Percentiles rank a stretch among this genome's conserved stretches.
Evolutionary conservation across 2,329 filamentous ascomycete genomes (phyloP).

Genomic region (Stenocarpella maydis): DNA sequence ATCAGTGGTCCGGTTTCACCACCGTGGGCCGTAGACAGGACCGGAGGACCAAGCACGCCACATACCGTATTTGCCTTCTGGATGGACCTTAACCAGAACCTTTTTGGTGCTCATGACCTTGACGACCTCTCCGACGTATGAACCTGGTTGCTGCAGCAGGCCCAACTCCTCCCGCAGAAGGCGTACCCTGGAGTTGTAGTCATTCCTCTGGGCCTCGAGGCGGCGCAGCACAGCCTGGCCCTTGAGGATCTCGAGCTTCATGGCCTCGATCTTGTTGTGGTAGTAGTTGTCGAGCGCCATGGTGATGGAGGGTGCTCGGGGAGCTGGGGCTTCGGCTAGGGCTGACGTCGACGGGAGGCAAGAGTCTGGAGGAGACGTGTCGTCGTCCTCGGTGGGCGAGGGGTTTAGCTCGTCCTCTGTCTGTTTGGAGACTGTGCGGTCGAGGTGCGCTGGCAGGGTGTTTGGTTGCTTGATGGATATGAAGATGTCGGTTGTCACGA

Average conservation of each 20-base stretch:
- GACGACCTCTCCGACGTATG: constrained; percentile 98
- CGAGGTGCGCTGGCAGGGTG: neutral
- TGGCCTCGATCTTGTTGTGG: constrained; percentile 99
- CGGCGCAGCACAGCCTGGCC: constrained; percentile 94
- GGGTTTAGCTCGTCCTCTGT: neutral
- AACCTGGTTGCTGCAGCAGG: constrained; percentile 94
- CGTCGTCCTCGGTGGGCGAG: constrained; percentile 1
- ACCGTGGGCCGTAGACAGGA: neutral
- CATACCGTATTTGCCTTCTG: constrained; percentile 98
- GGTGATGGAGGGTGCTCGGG: constrained; percentile 49
- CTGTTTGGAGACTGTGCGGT: neutral
- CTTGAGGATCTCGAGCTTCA: constrained; percentile 99
- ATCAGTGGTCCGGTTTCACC: neutral
- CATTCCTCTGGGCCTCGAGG: constrained; percentile 96
- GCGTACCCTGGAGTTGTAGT: constrained; percentile 98
- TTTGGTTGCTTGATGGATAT: constrained; percentile 25
- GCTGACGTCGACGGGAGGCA: constrained; percentile 31
- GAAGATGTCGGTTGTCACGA: constrained; percentile 33
- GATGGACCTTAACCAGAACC: constrained; percentile 98
- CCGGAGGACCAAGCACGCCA: constrained; percentile 10
- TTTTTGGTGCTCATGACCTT: constrained; percentile 99
- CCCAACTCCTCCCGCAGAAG: constrained; percentile 95
- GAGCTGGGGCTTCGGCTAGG: constrained; percentile 15
- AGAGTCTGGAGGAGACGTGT: neutral
- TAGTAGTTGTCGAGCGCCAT: constrained; percentile 99